Base-by-base conservation (phyloP, 1,139 yeast species). In the Suhomyces bokatorum region DNA sequence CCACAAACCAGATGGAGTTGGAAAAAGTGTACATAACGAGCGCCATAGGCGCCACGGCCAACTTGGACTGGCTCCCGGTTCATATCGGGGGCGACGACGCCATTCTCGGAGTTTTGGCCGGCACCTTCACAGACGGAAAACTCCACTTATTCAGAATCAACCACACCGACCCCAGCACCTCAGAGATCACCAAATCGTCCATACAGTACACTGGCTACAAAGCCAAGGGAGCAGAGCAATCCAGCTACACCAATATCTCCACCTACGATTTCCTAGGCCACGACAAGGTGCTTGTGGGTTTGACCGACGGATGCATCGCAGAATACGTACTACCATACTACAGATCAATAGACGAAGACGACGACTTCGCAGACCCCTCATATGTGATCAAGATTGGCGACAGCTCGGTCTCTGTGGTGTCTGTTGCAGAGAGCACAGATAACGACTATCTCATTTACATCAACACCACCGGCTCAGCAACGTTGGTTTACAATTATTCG, bases 51-150 rank as follows among this genome's bases (percentile, higher is more conserved):
- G 78, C 78, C 2, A 68, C 80, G 2, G 64, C 76, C 50, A 67
- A 75, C 42, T 54, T 87, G 46, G 69, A 70, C 39, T 83, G 88
- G 87, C 69, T 75, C 11, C 74, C 71, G 6, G 35, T 62, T 1
- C 46, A 59, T 16, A 52, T 64, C 7, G 44, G 44, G 9, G 56
- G 57, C 6, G 59, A 56, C 9, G 54, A 56, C 0, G 24, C 49
- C 3, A 48, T 66, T 2, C 67, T 83, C 9, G 76, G 79, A 4
- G 60, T 79, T 0, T 54, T 85, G 14, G 77, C 78, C 1, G 83
- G 82, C 13, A 70, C 75, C 0, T 83, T 80, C 53, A 81, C 81
- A 35, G 88, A 85, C 59, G 95, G 95, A 0, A 62, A 69, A 4
- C 63, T 83, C 4, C 81, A 83, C 44, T 58, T 85, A 3, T 59